phyloP scores from a whole-genome alignment of 805 yeast genomes.

The Starmera quercuum region DNA sequence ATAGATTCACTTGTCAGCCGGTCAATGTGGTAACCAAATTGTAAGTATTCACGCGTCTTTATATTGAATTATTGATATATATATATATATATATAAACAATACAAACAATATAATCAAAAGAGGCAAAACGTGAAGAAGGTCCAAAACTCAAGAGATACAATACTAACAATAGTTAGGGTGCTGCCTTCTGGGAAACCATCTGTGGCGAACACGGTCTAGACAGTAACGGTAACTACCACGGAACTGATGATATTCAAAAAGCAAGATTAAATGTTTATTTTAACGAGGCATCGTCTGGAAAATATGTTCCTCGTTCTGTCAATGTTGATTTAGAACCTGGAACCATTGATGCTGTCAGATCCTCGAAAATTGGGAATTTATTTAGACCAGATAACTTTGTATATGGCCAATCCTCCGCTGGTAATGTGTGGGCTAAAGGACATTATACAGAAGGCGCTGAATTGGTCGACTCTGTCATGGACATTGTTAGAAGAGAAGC shows the following conservation, averaged over 20 bases:
- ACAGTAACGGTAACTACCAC: slow-evolving; percentile 64
- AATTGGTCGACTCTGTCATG: slow-evolving; percentile 85
- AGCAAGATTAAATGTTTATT: slow-evolving; percentile 93
- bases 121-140: not conserved
- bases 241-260: slow-evolving; percentile 53
- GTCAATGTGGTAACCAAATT: slow-evolving; percentile 98
- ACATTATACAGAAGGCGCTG: slow-evolving; percentile 96
- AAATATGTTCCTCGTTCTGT: slow-evolving; percentile 97
- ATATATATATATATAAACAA: not conserved
- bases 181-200: slow-evolving; percentile 93
- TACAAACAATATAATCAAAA: not conserved
- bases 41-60: slow-evolving; percentile 40
- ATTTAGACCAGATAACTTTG: slow-evolving; percentile 97
- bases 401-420: slow-evolving; percentile 97
- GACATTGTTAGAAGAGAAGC: slow-evolving; percentile 94
- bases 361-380: slow-evolving; percentile 85
- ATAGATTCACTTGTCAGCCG: slow-evolving; percentile 91
- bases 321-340: slow-evolving; percentile 96
- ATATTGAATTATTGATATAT: not conserved
- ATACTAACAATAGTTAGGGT: slow-evolving; percentile 37
- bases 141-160: not conserved
- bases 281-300: slow-evolving; percentile 91
- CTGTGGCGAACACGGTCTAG: slow-evolving; percentile 83
- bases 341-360: slow-evolving; percentile 95
- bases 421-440: slow-evolving; percentile 99